Evolutionary conservation across 495 filamentous ascomycete genomes (phyloP), one percentile per base, ranked within the genome.

Genomic region (Elasticomyces elasticus): DNA sequence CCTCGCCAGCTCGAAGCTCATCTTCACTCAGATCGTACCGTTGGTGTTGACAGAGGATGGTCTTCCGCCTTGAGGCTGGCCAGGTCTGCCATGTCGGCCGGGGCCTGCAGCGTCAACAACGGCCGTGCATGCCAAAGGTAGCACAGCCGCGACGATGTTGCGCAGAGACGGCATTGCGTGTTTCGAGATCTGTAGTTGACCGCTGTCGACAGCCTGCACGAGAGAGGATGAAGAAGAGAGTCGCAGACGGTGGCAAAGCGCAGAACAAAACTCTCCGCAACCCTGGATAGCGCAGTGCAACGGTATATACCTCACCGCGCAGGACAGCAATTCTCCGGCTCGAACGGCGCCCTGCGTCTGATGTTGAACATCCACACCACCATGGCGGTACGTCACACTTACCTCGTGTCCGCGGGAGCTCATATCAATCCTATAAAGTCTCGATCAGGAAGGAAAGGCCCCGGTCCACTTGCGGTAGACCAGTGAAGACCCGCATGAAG

Each of bases 41-140:
- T 52, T 52, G 2, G 50, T 52, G 19, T 37, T 28, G 15, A 37
- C 25, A 7, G 28, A 27, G 2, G 45, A 25, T 2, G 33, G 24
- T 19, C 27, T 25, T 17, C 25, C 3, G 9, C 45, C 7, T 2
- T 31, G 15, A 17, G 7, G 24, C 45, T n/a, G 19, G 17, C 43
- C 22, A 4, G 5, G 1, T 17, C 2, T 28, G 45, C 31, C 25
- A 44, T 11, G 45, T 51, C 48, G 28, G 13, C 27, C 27, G 4
- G 6, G 6, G 4, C 27, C 27, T 20, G 28, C 15, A n/a, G 31
- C 28, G 22, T 38, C 48, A 27, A 38, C 48, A 38, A 38, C 27
- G 48, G 28, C 25, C 4, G 4, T 51, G 48, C 48, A 51, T 13
- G 48, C 19, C 33, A 41, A 52, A 41, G 33, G 50, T 43, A 52